Base-by-base conservation (phyloP, 2,329 filamentous ascomycete species). In the Aspergillus novofumigatus region DNA sequence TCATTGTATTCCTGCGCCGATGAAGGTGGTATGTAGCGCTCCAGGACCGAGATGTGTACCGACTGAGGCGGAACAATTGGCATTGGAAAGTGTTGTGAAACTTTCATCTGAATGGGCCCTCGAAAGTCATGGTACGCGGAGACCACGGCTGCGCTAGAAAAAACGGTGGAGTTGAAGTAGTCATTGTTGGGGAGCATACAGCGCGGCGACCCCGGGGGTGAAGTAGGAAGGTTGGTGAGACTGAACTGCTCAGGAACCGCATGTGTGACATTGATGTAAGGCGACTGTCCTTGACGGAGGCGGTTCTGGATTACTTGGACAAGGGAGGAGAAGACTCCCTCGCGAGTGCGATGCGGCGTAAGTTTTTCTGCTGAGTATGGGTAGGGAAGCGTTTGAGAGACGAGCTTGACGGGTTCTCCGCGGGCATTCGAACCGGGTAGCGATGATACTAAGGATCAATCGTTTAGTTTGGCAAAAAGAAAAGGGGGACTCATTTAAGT, bases 1-100 rank as follows among this genome's bases (percentile, higher is more conserved):
- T 85, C 80, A 32, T 75, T 71, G 58, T 85, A 85, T 65, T 88
- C 85, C 62, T 83, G 78, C 0, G 74, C 66, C 23, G 80, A 84
- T 0, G 83, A 80, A 2, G 85, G 85, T 20, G 85, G 85, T n/a
- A 88, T 83, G 68, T 86, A 87, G 41, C 85, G 81, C 70, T 88
- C 85, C 3, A 87, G 77, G 11, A 87, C 77, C 1, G 84, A 83
- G 44, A 87, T 74, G 54, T 86, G 79, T 59, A 87, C 82, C 51
- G 81, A 84, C 20, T 78, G 79, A 0, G 84, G 85, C 5, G 83
- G 81, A 1, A 86, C 84, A 47, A 86, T 79, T 2, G 83, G 83
- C 55, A 79, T 75, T 10, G 83, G 83, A 11, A 79, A 81, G 47
- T 80, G 77, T 20, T 80, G 77, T n/a, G 72, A 61, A 44, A 68